Evolutionary conservation across 306 rosid genomes (phyloP), one percentile per base, ranked within the genome.

Genomic region (Citrullus colocynthis): DNA sequence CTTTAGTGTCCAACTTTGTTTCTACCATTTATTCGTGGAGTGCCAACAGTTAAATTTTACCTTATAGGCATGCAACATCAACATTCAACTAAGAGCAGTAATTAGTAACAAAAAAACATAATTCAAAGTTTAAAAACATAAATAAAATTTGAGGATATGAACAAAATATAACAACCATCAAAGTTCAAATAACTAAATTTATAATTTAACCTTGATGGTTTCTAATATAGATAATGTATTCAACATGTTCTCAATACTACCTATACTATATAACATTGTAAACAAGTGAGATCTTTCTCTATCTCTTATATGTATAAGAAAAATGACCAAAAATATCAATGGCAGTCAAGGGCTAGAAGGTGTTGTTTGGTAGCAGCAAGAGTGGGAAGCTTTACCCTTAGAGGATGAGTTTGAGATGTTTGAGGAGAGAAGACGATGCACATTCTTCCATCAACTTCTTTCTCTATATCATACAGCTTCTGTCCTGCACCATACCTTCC

Each of bases 401-500:
- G 89, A 51, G 85, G 76, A 79, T 52, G 79, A 58, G 70, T 65
- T 39, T 74, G 87, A 78, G 82, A 77, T 55, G 88, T 88, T 59
- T 74, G 85, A 44, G 89, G 87, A 52, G 56, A 79, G 74, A 92
- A 95, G 78, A 90, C 86, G 73, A 95, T 90, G 83, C 88, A 87
- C 10, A 71, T 61, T 5, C 41, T 42, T 69, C 30, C 83, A 58
- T 81, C 80, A 18, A 60, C 44, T 39, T 80, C 83, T 3, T 6
- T 75, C 76, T 79, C 83, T 13, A 83, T 78, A 58, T 86, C 90
- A 84, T 94, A 92, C 14, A 94, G 75, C 20, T 86, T 88, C 24
- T 90, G 86, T 51, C 98, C 98, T 37, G 92, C 94, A 34, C 88
- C 97, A 83, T 94, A 94, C 70, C 89, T 84, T 30, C 98, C 98